Percentiles rank a stretch among this genome's conserved stretches.
phyloP scores from a whole-genome alignment of 805 yeast genomes.

The Candida glaebosa region DNA sequence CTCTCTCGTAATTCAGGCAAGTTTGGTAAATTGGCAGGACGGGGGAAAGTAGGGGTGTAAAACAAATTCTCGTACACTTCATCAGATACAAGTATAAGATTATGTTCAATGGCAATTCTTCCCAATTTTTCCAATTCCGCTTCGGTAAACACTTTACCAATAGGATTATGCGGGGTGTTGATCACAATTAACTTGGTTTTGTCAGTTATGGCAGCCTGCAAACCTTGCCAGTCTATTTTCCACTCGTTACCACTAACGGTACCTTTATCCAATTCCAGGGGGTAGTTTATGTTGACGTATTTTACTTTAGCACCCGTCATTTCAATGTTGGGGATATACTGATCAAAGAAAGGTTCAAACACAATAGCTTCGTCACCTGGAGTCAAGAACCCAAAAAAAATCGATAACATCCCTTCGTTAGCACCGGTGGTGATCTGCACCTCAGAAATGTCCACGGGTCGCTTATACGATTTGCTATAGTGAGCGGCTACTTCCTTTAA shows the following conservation, averaged over 20 bases:
- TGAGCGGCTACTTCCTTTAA: conserved; percentile 65
- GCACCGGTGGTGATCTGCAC: conserved; percentile 93
- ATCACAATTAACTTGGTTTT: conserved; percentile 84
- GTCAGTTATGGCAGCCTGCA: conserved; percentile 65
- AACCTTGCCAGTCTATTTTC: conserved; percentile 75
- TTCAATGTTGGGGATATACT: conserved; percentile 90
- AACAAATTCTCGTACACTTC: conserved; percentile 93
- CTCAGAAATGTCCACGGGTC: conserved; percentile 54
- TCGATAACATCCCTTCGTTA: conserved; percentile 88
- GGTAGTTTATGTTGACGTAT: conserved; percentile 84
- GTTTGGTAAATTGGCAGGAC: conserved; percentile 71
- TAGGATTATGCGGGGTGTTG: conserved; percentile 95
- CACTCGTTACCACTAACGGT: conserved; percentile 82
- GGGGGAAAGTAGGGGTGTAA: conserved; percentile 64
- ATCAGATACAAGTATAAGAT: conserved; percentile 79
- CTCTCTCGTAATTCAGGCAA: conserved; percentile 72
- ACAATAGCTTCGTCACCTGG: conserved; percentile 95
- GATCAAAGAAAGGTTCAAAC: conserved; percentile 96
- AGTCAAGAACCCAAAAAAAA: conserved; percentile 78
- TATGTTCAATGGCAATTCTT: conserved; percentile 77
- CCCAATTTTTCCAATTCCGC: conserved; percentile 78
- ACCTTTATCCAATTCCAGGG: conserved; percentile 59
- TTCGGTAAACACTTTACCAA: conserved; percentile 82
- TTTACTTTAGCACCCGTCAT: conserved; percentile 90
- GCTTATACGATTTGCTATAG: conserved; percentile 65